phyloP scores from a whole-genome alignment of 2,329 filamentous ascomycete species.

The Remersonia thermophila region DNA sequence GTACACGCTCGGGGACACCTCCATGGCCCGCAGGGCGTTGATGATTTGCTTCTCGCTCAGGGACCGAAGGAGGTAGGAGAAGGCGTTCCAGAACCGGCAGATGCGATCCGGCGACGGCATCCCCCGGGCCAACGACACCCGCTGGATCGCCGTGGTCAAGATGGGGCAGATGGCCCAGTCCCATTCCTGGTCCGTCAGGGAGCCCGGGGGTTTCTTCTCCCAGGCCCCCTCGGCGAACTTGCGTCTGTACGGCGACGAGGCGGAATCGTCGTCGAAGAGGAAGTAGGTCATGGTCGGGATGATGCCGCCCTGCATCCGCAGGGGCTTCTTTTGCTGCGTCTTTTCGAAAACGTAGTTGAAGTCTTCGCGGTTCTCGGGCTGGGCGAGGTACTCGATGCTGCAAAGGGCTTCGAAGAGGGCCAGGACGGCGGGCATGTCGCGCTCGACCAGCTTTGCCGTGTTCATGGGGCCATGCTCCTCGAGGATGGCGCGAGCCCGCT shows the following conservation, averaged over 20 bases:
- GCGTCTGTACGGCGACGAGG: constrained; percentile 42
- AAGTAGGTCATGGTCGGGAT: constrained; percentile 78
- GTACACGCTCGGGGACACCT: constrained; percentile 63
- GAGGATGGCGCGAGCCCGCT: constrained; percentile 37
- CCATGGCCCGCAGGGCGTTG: constrained; percentile 65
- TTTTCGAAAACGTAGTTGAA: constrained; percentile 78
- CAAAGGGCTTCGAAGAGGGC: constrained; percentile 82
- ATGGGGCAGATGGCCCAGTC: constrained; percentile 75
- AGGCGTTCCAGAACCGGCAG: constrained; percentile 66
- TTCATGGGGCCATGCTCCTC: constrained; percentile 35
- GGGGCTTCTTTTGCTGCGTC: constrained; percentile 64
- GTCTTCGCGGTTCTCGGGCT: constrained; percentile 37
- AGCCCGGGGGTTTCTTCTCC: constrained; percentile 48
- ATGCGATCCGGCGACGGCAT: constrained; percentile 34
- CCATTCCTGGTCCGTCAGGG: constrained; percentile 61
- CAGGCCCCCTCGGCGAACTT: constrained; percentile 59
- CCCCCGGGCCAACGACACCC: constrained; percentile 40
- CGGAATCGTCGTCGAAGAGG: constrained; percentile 51
- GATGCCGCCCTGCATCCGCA: constrained; percentile 59
- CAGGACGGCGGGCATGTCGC: constrained; percentile 51
- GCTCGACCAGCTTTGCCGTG: constrained; percentile 32
- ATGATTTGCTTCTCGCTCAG: constrained; percentile 64
- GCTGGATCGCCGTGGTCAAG: constrained; percentile 52
- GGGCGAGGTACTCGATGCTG: constrained; percentile 61
- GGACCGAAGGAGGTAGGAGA: constrained; percentile 59